Evolutionary conservation across 495 filamentous ascomycete genomes (phyloP), one percentile per base, ranked within the genome.

Genomic region (Penicillium macrosclerotiorum): DNA sequence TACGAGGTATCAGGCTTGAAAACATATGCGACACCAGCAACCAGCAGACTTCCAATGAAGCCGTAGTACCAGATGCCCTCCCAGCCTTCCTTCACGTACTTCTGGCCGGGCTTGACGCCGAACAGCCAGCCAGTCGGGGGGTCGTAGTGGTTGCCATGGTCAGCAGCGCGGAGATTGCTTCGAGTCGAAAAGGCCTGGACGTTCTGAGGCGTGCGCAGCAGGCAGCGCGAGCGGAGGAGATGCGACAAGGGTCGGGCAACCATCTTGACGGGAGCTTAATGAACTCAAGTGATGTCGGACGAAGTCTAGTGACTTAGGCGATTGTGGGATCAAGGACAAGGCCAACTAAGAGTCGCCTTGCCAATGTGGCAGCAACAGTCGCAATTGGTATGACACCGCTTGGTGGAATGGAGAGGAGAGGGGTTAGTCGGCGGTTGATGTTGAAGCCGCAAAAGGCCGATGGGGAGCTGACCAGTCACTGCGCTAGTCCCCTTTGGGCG

Each of bases 1-100:
- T 77, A 98, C 93, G 88, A 94, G 38, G 91, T 97, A 77, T 98
- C 93, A 18, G 93, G 93, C 82, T 98, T 98, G 63, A 89, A 97
- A 39, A 88, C 87, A 77, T 96, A 95, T 54, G 82, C 90, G 25
- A 97, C 77, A 42, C 78, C 81, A 25, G 83, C 85, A 32, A 89
- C 72, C 11, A 76, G 65, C 45, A 96, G 64, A 56, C 83, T 86
- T n/a, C 90, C 93, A 68, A 81, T 88, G 65, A 95, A 95, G 14
- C 92, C 90, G 65, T 85, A 96, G 66, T 87, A 81, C 76, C 83
- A 93, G 22, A 92, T 70, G 17, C 68, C 77, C 81, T 98, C 93
- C 93, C 93, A 98, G 36, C 90, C 92, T 68, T 98, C 93, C 68
- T 89, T 90, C 78, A 88, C 78, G 67, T 89, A 86, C 69, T 96